Conservation (phyloP, 176 grass and related monocot species). For the Lolium perenne region DNA sequence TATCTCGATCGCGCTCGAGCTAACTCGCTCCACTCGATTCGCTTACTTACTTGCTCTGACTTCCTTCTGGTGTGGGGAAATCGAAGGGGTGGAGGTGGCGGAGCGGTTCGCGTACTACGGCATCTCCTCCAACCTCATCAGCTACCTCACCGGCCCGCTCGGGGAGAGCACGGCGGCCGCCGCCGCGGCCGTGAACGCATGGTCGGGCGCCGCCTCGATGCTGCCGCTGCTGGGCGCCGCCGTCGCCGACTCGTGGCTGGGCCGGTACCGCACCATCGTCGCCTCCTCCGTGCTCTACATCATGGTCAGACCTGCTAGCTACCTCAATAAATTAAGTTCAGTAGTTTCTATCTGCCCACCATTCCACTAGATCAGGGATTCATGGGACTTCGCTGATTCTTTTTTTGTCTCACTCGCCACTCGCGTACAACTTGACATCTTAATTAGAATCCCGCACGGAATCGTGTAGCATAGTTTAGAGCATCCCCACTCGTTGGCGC, state of each 20-base stretch:
- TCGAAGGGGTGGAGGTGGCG: slow-evolving; percentile 62
- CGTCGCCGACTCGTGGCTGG: slow-evolving; percentile 78
- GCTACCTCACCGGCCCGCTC: slow-evolving; percentile 72
- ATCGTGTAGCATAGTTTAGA: too few species aligned
- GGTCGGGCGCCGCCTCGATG: slow-evolving; percentile 58
- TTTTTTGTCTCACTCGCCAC: too few species aligned
- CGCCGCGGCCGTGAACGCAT: slow-evolving; percentile 59
- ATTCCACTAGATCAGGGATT: too few species aligned
- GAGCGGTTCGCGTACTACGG: slow-evolving; percentile 68
- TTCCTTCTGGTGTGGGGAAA: background rate
- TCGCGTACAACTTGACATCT: too few species aligned
- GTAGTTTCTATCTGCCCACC: too few species aligned
- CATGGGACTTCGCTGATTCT: too few species aligned
- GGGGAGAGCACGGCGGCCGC: slow-evolving; percentile 56
- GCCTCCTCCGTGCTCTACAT: slow-evolving; percentile 69
- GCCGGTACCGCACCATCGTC: slow-evolving; percentile 69
- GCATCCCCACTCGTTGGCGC: too few species aligned
- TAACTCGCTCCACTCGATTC: background rate
- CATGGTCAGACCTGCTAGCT: slow-evolving; percentile 28
- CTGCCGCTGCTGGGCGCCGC: slow-evolving; percentile 72
- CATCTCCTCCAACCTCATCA: slow-evolving; percentile 67
- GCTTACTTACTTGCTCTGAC: background rate
- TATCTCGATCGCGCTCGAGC: background rate
- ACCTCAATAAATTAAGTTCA: too few species aligned
- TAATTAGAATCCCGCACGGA: background rate